Evolutionary conservation across 345 rosid species (phyloP), one percentile per base, ranked within the genome.

Genomic region (Lepidium aucheri): DNA sequence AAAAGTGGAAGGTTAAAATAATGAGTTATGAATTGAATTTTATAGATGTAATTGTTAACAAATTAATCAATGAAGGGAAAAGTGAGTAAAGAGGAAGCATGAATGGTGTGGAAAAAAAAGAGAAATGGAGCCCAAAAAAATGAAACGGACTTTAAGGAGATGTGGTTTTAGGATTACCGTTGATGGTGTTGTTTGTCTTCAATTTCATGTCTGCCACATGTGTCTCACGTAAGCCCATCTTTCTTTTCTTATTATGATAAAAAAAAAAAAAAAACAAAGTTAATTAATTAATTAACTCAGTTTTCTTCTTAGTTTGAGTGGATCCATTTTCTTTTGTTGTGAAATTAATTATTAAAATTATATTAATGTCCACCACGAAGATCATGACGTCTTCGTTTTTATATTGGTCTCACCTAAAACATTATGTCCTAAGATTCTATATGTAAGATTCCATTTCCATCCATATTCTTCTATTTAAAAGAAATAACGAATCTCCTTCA

Each of bases 381-480:
- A 71, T 55, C 52, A 39, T 72, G 76, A 56, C 76, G 76, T 64
- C 40, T 47, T 56, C 39, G n/a, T 70, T 62, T 26, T 63, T 63
- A 71, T 72, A 63, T 72, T 72, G 76, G 70, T 72, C 76, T 72
- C 76, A 72, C 76, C 70, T 72, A 72, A 71, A 72, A 72, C 70
- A 64, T 64, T 39, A 72, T 72, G 76, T 72, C 70, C 65, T 64
- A 72, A 72, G 76, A 72, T 72, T 64, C 76, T 72, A 56, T 39
- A 71, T 72, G 76, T 64, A 72, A 63, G 76, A 72, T 72, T 72
- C 76, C 76, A 71, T 71, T 63, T 63, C 58, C 75, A 71, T 71
- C 51, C 32, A 39, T 32, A 47, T 72, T 63, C 45, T 44, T n/a
- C 52, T n/a, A 60, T 60, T 20, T 10, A 55, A 46, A 15, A 13